Evolutionary conservation across 2,329 filamentous ascomycete species (phyloP), one percentile per base, ranked within the genome.

Genomic region (Claviceps sorghi): DNA sequence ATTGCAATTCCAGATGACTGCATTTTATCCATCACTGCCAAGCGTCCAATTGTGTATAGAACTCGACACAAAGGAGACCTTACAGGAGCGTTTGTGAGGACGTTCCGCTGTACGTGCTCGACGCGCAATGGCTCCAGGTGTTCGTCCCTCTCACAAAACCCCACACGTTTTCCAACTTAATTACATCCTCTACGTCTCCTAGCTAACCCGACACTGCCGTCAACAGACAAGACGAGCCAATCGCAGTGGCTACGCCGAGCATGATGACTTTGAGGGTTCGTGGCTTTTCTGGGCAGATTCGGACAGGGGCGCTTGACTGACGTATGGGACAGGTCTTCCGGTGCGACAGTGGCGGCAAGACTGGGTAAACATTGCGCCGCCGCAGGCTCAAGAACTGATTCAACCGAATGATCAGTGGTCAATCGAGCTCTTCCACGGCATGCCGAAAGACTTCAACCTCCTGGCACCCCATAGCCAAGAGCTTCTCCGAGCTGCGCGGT

Each of bases 271-370:
- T 52, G 78, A 82, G 67, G 77, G 74, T 76, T 51, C 44, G 54
- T 42, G 8, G 8, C 19, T 4, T 30, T n/a, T 10, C 29, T 6
- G 32, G 34, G 13, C 10, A 40, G 22, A 34, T 29, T 29, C 26
- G 41, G 50, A 40, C 7, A 9, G 4, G 9, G 8, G 32, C 21
- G 53, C 49, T 32, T 43, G 57, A 52, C 58, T 65, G 52, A 66
- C 43, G 17, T 44, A n/a, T 17, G 26, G 32, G 36, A 73, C 79
- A 75, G 88, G 89, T 54, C 77, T 96, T 11, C 91, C 91, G 17
- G 85, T 96, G 53, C 84, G 89, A 62, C 88, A 95, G 77, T 97
- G 89, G 85, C 82, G 86, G 52, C 82, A 86, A 57, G 81, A 85
- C 54, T 74, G 73, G 68, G 77, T 88, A 53, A 83, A 72, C 43